These are phyloP conservation scores for Aspergillus clavatus DNA, from an alignment of 2,329 filamentous ascomycete species.

Conservation along the genomic window DNA sequence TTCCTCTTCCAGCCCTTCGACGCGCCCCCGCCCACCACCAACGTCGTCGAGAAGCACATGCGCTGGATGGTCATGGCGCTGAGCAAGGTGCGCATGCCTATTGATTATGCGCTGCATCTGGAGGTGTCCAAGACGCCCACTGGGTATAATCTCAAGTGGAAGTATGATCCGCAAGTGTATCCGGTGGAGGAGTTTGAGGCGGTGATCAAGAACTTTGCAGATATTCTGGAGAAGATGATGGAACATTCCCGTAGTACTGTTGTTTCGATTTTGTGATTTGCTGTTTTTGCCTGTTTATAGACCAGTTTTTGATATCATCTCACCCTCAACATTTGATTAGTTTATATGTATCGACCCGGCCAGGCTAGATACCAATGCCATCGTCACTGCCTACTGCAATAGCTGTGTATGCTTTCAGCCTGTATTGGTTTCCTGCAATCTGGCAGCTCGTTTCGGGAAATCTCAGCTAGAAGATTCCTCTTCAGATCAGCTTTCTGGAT, in stretches of 20 bases:
- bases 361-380: no score
- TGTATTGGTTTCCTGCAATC: no score
- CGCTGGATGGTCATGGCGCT: constrained; percentile 14
- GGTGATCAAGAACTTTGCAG: background rate
- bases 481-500: no score
- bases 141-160: constrained; percentile 1
- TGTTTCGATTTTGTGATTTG: background rate
- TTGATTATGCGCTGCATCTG: constrained; percentile 5
- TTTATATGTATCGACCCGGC: no score
- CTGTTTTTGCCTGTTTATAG: no score
- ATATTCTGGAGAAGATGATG: constrained; percentile 2
- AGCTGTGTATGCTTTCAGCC: no score
- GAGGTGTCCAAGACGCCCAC: constrained; percentile 5
- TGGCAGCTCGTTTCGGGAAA: no score
- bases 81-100: constrained; percentile 7
- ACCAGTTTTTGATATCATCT: no score
- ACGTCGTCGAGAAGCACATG: background rate
- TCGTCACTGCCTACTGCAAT: no score
- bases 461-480: no score
- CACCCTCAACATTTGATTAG: no score
- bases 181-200: background rate
- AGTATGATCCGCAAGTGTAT: constrained; percentile 2
- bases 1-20: constrained; percentile 5
- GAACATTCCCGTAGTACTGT: background rate
- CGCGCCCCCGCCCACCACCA: background rate